phyloP scores from a whole-genome alignment of 2,329 filamentous ascomycete genomes.

The Pezicula neosporulosa region DNA sequence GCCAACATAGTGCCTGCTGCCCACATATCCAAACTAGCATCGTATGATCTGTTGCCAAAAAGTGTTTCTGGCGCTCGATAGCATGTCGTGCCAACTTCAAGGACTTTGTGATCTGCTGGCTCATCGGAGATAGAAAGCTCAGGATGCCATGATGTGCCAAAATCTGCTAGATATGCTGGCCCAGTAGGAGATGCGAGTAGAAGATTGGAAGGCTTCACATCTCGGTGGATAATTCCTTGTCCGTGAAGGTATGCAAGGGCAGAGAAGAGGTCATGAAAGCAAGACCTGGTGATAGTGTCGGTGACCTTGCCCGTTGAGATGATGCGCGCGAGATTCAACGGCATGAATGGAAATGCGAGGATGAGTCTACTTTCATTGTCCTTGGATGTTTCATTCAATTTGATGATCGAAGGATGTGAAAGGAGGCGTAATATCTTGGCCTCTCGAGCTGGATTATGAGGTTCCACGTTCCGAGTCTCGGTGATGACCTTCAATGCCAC shows the following conservation, averaged over 20 bases:
- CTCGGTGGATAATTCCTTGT: slow-evolving; percentile 81
- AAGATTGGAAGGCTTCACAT: slow-evolving; percentile 91
- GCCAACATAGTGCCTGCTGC: slow-evolving; percentile 79
- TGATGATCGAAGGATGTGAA: slow-evolving; percentile 56
- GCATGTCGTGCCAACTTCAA: slow-evolving; percentile 88
- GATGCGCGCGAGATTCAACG: slow-evolving; percentile 66
- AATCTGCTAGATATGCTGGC: slow-evolving; percentile 80
- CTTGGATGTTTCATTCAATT: slow-evolving; percentile 70
- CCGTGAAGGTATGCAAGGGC: slow-evolving; percentile 71
- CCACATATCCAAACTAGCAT: slow-evolving; percentile 80
- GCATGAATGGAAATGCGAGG: slow-evolving; percentile 82
- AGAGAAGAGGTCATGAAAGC: slow-evolving; percentile 64
- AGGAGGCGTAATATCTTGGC: slow-evolving; percentile 66
- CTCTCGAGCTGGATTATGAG: slow-evolving; percentile 81
- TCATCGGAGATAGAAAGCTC: slow-evolving; percentile 54
- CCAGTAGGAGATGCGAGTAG: slow-evolving; percentile 65
- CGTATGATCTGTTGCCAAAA: slow-evolving; percentile 78
- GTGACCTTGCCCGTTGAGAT: slow-evolving; percentile 46
- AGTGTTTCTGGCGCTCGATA: slow-evolving; percentile 89
- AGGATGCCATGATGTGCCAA: slow-evolving; percentile 84
- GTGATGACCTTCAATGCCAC: slow-evolving; percentile 85
- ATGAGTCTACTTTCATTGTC: slow-evolving; percentile 69
- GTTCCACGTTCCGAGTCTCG: slow-evolving; percentile 67
- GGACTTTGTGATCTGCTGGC: slow-evolving; percentile 65
- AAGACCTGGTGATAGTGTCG: slow-evolving; percentile 29